Evolutionary conservation across 768 basidiomycete genomes (phyloP).

Genomic region (Hypholoma fasciculare): DNA sequence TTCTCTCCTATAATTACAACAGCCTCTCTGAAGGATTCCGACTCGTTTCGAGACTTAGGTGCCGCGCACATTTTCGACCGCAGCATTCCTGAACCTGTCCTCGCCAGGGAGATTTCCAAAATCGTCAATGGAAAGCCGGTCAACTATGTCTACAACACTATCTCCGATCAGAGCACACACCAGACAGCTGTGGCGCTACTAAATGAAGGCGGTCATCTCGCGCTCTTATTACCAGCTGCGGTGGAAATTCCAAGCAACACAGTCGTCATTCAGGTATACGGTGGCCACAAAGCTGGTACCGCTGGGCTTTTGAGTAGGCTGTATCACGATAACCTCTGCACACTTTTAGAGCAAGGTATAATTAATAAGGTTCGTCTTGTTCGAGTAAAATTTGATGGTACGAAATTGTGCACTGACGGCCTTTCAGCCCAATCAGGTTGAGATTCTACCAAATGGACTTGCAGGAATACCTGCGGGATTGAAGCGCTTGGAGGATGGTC

Average conservation of each 20-base stretch:
- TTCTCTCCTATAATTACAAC: conserved; percentile 43
- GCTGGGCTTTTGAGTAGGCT: background rate
- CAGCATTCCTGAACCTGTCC: conserved; percentile 11
- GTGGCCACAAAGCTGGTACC: background rate
- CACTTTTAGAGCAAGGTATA: conserved; percentile 13
- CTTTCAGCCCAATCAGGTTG: conserved; percentile 42
- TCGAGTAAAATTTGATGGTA: no score
- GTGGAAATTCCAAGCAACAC: background rate
- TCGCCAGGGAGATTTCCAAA: conserved; percentile 20
- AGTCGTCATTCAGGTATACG: background rate
- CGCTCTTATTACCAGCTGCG: no score
- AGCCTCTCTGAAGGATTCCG: conserved; percentile 28
- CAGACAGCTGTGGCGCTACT: no score
- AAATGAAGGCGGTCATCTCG: no score
- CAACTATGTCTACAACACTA: background rate
- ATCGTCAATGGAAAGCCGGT: conserved; percentile 18
- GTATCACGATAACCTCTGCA: background rate
- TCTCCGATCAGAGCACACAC: no score
- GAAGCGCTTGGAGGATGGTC: conserved; percentile 37
- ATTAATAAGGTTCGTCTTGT: conserved; percentile 21
- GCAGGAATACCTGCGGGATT: conserved; percentile 36
- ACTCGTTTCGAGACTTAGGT: conserved; percentile 33
- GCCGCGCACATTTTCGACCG: conserved; percentile 41
- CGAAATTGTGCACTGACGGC: no score
- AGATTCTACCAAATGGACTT: conserved; percentile 42